These are phyloP conservation scores for Cryptococcus hybrid DNA, from an alignment of 1,284 basidiomycete species.

Conservation along the genomic window DNA sequence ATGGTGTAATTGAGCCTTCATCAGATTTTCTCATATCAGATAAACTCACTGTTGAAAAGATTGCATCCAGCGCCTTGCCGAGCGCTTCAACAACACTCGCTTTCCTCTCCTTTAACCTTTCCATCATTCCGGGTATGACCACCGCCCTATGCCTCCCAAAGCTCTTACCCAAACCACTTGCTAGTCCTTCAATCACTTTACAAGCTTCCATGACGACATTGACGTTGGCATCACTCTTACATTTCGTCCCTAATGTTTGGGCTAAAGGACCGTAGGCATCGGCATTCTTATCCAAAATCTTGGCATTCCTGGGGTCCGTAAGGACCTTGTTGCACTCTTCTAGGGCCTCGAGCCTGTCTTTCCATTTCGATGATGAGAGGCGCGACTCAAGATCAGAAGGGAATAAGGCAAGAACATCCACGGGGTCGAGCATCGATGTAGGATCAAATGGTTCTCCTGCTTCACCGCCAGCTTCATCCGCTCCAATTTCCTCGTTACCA, in stretches of 20 bases:
- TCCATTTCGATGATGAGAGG: constrained; percentile 93
- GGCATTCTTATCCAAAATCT: constrained; percentile 71
- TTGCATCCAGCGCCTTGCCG: constrained; percentile 81
- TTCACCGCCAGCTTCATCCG: constrained; percentile 18
- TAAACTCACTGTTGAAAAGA: constrained; percentile 72
- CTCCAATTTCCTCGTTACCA: constrained; percentile 44
- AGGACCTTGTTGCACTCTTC: constrained; percentile 78
- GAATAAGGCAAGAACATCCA: constrained; percentile 72
- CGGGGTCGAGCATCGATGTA: constrained; percentile 76
- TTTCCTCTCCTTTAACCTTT: constrained; percentile 94
- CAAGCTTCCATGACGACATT: constrained; percentile 92
- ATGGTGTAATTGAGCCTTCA: constrained; percentile 6
- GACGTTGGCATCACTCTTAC: constrained; percentile 90
- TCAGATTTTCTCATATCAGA: constrained; percentile 1
- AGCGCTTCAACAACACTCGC: constrained; percentile 85
- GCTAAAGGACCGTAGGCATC: constrained; percentile 39
- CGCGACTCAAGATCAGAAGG: constrained; percentile 70
- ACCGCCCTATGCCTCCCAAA: constrained; percentile 76
- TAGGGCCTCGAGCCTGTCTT: constrained; percentile 90
- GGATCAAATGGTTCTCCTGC: constrained; percentile 62
- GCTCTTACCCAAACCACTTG: constrained; percentile 70
- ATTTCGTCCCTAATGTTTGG: constrained; percentile 70
- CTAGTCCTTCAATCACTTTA: constrained; percentile 79
- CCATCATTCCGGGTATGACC: constrained; percentile 77
- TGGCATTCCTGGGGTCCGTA: constrained; percentile 61